These are phyloP conservation scores for Erodium trifolium DNA, from an alignment of 441 rosid genomes.

Conservation along the genomic window DNA sequence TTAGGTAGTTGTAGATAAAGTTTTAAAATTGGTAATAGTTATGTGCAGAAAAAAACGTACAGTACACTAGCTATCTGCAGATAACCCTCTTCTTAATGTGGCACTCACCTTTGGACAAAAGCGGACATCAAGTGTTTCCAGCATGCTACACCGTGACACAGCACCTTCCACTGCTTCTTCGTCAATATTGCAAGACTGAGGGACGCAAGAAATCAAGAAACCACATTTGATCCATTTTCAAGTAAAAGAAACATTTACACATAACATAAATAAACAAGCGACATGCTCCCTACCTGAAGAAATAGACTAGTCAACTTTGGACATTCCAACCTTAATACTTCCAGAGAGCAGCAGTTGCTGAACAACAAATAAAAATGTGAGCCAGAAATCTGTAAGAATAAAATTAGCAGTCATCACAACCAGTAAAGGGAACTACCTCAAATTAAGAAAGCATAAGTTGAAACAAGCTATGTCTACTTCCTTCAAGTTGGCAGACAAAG, in stretches of 20 bases:
- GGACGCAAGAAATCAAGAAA: conserved; percentile 18
- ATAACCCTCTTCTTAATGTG: too few relatives aligned
- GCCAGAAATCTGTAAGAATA: conserved; percentile 14
- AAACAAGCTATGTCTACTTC: conserved; percentile 75
- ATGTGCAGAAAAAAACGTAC: too few relatives aligned
- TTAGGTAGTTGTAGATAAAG: too few relatives aligned
- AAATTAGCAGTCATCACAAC: conserved; percentile 4
- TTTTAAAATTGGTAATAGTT: too few relatives aligned
- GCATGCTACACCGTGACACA: conserved; percentile 61
- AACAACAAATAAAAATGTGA: conserved; percentile 17
- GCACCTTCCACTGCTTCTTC: conserved; percentile 74
- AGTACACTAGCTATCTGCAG: too few relatives aligned
- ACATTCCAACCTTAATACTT: conserved; percentile 69
- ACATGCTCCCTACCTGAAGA: conserved; percentile 57
- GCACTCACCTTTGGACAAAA: conserved; percentile 71
- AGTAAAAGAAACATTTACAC: too few relatives aligned
- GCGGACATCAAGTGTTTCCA: conserved; percentile 93
- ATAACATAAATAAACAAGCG: neutral
- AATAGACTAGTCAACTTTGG: conserved; percentile 81
- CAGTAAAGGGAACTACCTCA: conserved; percentile 44
- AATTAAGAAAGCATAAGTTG: conserved; percentile 62
- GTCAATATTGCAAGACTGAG: conserved; percentile 67
- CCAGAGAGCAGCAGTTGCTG: conserved; percentile 87
- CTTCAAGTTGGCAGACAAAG: conserved; percentile 75
- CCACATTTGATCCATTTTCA: neutral